A percentile compares a stretch with the other conserved stretches of the same genome.
These are phyloP conservation scores for Silybum marianum DNA, from an alignment of 129 eudicot species.

Conservation along the genomic window DNA sequence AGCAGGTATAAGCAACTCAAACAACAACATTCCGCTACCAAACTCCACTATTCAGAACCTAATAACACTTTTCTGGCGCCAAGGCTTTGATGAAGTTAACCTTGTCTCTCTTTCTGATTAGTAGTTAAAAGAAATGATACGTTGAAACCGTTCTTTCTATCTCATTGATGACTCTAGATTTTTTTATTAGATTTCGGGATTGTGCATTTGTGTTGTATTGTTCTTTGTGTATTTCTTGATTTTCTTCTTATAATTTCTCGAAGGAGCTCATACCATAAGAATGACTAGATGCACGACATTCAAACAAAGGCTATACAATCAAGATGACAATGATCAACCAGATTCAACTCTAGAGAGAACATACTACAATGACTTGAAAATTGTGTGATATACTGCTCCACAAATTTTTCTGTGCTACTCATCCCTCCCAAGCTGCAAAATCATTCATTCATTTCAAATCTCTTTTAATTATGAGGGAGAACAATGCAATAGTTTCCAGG, in stretches of 20 bases:
- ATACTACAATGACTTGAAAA: conserved; percentile 68
- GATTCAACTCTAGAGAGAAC: conserved; percentile 76
- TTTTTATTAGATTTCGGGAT: not conserved
- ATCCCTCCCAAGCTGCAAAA: conserved; percentile 62
- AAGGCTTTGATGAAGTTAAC: conserved; percentile 76
- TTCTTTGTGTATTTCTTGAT: not conserved
- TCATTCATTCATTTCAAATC: not conserved
- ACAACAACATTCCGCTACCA: conserved; percentile 76
- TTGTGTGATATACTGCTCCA: conserved; percentile 73
- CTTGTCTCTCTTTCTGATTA: conserved; percentile 90
- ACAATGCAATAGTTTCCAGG: no score
- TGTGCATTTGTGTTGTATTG: not conserved
- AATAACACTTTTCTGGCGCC: conserved; percentile 53
- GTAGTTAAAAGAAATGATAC: not conserved
- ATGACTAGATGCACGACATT: conserved; percentile 80
- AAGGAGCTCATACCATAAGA: conserved; percentile 93
- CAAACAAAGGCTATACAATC: conserved; percentile 79
- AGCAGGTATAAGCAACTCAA: conserved; percentile 66
- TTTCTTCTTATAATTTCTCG: conserved; percentile 4
- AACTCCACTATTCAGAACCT: conserved; percentile 76
- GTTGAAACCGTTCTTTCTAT: not conserved
- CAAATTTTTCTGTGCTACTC: conserved; percentile 77
- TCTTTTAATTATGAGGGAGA: not conserved
- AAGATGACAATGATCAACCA: conserved; percentile 75
- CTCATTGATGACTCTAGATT: not conserved